phyloP scores from a whole-genome alignment of 2,329 filamentous ascomycete genomes.

The Chaetomiaceae sp. region DNA sequence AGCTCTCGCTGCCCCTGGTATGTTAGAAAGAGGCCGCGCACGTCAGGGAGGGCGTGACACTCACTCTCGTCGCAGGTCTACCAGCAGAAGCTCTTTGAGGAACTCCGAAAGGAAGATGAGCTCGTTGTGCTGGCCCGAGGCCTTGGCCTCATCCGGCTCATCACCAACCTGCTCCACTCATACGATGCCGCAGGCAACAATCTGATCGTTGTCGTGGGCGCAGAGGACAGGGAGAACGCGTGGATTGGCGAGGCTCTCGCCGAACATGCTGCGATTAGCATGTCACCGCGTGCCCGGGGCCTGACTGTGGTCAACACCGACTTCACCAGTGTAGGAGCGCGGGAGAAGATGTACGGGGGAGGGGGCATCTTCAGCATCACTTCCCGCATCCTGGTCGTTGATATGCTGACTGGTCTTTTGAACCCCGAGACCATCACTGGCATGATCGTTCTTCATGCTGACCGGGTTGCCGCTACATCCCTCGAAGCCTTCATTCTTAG shows the following conservation, averaged over 20 bases:
- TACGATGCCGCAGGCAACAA: conserved; percentile 97
- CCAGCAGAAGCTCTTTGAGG: conserved; percentile 91
- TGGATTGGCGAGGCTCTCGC: conserved; percentile 96
- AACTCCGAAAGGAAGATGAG: conserved; percentile 86
- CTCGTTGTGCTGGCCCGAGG: conserved; percentile 88
- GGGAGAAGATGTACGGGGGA: conserved; percentile 85
- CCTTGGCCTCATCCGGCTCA: conserved; percentile 82
- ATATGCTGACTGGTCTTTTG: conserved; percentile 79
- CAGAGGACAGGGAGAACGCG: conserved; percentile 87
- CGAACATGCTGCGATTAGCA: conserved; percentile 89
- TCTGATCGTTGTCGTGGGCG: conserved; percentile 80
- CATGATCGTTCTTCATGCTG: conserved; percentile 81
- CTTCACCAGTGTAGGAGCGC: conserved; percentile 75
- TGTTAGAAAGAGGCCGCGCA: conserved; percentile 19
- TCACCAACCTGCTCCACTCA: conserved; percentile 94
- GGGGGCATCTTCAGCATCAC: conserved; percentile 96
- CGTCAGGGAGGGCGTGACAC: neutral
- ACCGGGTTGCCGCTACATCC: conserved; percentile 79
- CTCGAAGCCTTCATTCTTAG: conserved; percentile 92
- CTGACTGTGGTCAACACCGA: conserved; percentile 93
- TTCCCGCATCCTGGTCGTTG: conserved; percentile 89
- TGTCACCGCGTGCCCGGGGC: conserved; percentile 74
- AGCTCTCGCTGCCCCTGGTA: conserved; percentile 74
- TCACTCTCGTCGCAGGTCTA: conserved; percentile 57
- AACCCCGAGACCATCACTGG: conserved; percentile 83